phyloP scores from a whole-genome alignment of 345 rosid species.

The Eucalyptus coolabah region DNA sequence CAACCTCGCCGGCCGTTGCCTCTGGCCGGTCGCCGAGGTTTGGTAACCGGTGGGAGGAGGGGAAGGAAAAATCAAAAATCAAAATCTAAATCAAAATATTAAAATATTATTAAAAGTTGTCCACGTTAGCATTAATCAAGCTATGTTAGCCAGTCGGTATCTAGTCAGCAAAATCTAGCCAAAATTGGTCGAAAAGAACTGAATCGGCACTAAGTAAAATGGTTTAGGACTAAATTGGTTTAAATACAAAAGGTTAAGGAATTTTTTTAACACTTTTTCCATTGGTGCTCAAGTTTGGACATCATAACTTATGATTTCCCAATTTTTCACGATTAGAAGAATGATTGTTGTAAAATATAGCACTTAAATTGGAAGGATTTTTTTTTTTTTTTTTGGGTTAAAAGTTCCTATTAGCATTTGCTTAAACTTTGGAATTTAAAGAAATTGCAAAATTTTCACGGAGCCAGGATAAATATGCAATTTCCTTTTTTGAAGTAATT shows the following conservation, averaged over 20 bases:
- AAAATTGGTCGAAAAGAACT: accelerated
- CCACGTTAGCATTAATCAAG: accelerated
- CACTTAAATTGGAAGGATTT: neutral
- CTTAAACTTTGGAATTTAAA: neutral
- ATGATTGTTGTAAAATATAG: neutral
- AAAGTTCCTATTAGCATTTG: neutral
- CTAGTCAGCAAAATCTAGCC: too few species aligned
- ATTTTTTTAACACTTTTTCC: too few species aligned
- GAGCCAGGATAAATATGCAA: neutral
- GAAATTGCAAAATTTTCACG: neutral
- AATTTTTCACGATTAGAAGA: neutral
- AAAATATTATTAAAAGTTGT: too few species aligned
- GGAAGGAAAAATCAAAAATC: too few species aligned
- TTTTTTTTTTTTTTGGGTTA: neutral
- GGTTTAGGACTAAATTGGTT: too few species aligned
- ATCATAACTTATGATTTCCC: neutral
- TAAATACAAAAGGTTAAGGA: too few species aligned
- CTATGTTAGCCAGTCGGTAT: accelerated
- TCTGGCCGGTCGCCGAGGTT: too few species aligned
- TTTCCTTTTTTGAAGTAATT: neutral
- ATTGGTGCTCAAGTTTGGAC: neutral
- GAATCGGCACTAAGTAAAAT: too few species aligned
- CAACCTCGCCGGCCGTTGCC: accelerated
- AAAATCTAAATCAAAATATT: too few species aligned
- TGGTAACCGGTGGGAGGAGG: accelerated